Conservation (phyloP, 2,329 filamentous ascomycete species). For the Penicillium polonicum region DNA sequence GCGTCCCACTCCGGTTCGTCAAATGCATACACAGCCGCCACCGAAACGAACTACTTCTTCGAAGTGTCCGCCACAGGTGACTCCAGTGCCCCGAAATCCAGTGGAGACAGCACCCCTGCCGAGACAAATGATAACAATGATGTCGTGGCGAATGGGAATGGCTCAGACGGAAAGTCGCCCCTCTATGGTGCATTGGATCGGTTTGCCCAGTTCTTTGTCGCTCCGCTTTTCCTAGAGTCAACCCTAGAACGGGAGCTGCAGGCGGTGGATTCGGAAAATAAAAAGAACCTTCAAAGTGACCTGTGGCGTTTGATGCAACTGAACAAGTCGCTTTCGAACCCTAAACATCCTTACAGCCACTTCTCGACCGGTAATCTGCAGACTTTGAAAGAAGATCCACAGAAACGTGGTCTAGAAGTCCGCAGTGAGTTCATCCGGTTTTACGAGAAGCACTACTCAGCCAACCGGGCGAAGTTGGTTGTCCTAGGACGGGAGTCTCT, state of each 20-base stretch:
- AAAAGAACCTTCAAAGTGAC: slow-evolving; percentile 94
- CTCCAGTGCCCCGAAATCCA: slow-evolving; percentile 34
- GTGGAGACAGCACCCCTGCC: slow-evolving; percentile 27
- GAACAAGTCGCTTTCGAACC: slow-evolving; percentile 83
- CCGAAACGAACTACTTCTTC: slow-evolving; percentile 97
- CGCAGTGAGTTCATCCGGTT: slow-evolving; percentile 91
- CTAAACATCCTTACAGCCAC: slow-evolving; percentile 82
- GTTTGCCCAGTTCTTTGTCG: slow-evolving; percentile 91
- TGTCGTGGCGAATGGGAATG: slow-evolving; percentile 23
- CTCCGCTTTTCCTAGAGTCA: slow-evolving; percentile 79
- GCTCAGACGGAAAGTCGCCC: slow-evolving; percentile 48
- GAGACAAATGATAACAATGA: slow-evolving; percentile 29
- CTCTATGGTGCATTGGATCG: slow-evolving; percentile 82
- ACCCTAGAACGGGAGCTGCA: slow-evolving; percentile 83
- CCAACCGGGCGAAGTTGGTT: slow-evolving; percentile 90
- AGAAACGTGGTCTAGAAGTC: slow-evolving; percentile 77
- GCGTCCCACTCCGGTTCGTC: slow-evolving; percentile 86
- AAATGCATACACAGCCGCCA: slow-evolving; percentile 91
- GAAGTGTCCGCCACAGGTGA: slow-evolving; percentile 79
- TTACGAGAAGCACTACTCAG: slow-evolving; percentile 84
- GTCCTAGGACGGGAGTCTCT: slow-evolving; percentile 78
- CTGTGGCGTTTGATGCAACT: slow-evolving; percentile 84
- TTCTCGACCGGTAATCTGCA: slow-evolving; percentile 90
- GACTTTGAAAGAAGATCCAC: slow-evolving; percentile 78
- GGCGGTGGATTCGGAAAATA: slow-evolving; percentile 93